Evolutionary conservation across 345 rosid species (phyloP), one percentile per base, ranked within the genome.

Genomic region (Populus ilicifolia): DNA sequence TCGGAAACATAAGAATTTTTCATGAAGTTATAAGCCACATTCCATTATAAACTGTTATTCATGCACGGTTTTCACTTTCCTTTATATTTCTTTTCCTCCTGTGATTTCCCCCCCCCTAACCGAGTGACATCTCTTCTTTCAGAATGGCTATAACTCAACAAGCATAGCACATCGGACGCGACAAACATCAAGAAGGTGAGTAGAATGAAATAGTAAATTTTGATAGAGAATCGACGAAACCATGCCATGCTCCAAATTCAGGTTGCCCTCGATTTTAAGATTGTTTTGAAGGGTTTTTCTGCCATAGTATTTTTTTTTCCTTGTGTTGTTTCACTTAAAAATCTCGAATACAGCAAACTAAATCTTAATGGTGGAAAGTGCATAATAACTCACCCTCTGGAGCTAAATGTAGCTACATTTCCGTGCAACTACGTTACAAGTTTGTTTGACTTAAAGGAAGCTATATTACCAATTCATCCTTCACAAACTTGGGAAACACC

Each of bases 141-240:
- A 89, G 95, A 88, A 61, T 75, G 88, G 81, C 54, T 72, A 78
- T 63, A 81, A 74, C 68, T 82, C 91, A 46, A 81, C 93, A n/a
- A 81, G 81, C 78, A 79, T 84, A 29, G 84, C 86, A 12, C 90
- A 88, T 72, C 86, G 90, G 9, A 80, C 89, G 4, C 81, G 95
- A 46, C 89, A 88, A 78, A 87, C 91, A 79, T 89, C 95, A 21
- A 72, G 85, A 62, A 87, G 90, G 93, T 90, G 48, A 82, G 85
- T 80, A 14, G 36, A 30, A 21, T 30, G 38, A 35, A 27, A 18
- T 3, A 1, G 23, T 52, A 0, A 18, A 52, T 20, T 21, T 52
- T 21, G 59, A 52, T 6, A 52, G 3, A 52, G 59, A 52, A 52
- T 21, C 43, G 20, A 20, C 20, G 59, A 52, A 52, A 52, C 59